phyloP scores from a whole-genome alignment of 805 yeast genomes.

The Starmera dryadoides region DNA sequence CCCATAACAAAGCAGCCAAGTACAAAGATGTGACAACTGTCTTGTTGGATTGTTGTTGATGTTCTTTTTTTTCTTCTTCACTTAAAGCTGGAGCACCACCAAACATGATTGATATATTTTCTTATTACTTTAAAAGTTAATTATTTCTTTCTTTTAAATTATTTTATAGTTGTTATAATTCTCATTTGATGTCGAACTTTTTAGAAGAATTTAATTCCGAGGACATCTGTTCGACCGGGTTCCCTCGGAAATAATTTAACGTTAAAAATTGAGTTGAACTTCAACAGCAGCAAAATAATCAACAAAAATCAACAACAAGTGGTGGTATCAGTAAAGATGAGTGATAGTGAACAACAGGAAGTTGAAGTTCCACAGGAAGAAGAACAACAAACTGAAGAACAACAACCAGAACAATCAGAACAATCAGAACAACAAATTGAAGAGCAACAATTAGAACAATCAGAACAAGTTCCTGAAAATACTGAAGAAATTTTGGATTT shows the following conservation, averaged over 20 bases:
- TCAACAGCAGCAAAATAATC: no score
- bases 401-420: constrained; percentile 18
- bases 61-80: constrained; percentile 62
- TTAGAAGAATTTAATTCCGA: no score
- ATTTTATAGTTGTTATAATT: neutral
- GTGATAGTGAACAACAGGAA: constrained; percentile 1
- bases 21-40: constrained; percentile 55
- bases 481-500: constrained; percentile 19
- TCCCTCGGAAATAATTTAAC: no score
- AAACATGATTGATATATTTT: constrained; percentile 25
- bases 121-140: neutral
- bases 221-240: no score
- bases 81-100: constrained; percentile 48
- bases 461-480: constrained; percentile 2
- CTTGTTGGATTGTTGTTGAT: constrained; percentile 52
- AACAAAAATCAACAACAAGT: no score
- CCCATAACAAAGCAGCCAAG: constrained; percentile 58
- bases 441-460: constrained; percentile 17
- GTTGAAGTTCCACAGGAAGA: constrained; percentile 10
- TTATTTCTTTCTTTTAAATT: neutral
- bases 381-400: constrained; percentile 9
- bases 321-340: constrained; percentile 1
- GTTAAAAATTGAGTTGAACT: no score
- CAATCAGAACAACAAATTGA: constrained; percentile 1
- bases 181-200: neutral